Percentiles rank a stretch among this genome's conserved stretches.
Evolutionary conservation across 352 stramenopile species (phyloP).

Genomic region (Saprolegnia parasitica): DNA sequence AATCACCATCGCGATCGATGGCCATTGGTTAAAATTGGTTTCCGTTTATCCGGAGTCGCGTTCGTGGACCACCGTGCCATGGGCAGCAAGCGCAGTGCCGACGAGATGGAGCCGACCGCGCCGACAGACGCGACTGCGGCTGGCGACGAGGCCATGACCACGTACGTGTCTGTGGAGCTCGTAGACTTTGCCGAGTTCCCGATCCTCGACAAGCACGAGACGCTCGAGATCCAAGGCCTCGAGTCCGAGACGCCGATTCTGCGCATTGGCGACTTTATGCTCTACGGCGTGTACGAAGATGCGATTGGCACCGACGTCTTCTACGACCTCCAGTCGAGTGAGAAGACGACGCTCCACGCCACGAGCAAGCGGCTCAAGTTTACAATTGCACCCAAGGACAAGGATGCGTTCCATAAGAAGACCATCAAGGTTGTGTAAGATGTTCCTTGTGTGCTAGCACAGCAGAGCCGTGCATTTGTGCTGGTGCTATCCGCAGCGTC

Average conservation of each 20-base stretch:
- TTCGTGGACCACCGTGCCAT: background rate
- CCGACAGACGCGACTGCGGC: background rate
- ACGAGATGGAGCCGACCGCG: background rate
- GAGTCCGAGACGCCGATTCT: constrained; percentile 19
- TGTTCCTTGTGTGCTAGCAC: too few relatives aligned
- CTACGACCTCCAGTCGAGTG: constrained; percentile 14
- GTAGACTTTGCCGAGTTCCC: too few relatives aligned
- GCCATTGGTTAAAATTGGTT: too few relatives aligned
- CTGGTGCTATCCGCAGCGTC: too few relatives aligned
- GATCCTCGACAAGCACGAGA: too few relatives aligned
- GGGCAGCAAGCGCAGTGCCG: background rate
- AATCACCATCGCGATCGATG: too few relatives aligned
- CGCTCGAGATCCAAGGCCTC: too few relatives aligned
- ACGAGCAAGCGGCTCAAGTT: too few relatives aligned
- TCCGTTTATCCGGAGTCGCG: too few relatives aligned
- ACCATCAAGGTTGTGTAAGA: background rate
- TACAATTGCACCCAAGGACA: too few relatives aligned
- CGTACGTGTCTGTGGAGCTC: too few relatives aligned
- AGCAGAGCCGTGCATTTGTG: background rate
- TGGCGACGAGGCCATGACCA: background rate
- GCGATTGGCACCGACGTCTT: constrained; percentile 20
- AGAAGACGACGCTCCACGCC: background rate
- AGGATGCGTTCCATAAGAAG: background rate
- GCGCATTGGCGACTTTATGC: constrained; percentile 17
- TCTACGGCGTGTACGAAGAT: constrained; percentile 24